These are phyloP conservation scores for Vitis cinerea DNA, from an alignment of 164 flowering plant species.

Conservation along the genomic window DNA sequence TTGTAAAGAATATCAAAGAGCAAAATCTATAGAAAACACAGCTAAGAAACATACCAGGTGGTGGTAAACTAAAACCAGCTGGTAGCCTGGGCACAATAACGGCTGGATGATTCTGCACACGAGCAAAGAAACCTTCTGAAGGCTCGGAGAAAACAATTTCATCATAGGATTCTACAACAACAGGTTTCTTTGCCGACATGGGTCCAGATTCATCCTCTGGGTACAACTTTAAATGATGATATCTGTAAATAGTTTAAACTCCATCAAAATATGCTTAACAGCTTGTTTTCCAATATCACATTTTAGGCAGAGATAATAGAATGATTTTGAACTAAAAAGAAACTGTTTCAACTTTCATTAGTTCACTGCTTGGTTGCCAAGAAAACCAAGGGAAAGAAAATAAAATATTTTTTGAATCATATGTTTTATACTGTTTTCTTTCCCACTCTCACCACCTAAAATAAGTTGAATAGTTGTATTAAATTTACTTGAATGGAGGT, in stretches of 20 bases:
- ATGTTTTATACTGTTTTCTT: too few species aligned
- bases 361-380: too few species aligned
- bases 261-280: background rate
- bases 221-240: constrained; percentile 78
- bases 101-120: constrained; percentile 76
- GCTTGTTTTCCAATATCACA: background rate
- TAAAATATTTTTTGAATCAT: too few species aligned
- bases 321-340: too few species aligned
- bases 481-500: too few species aligned
- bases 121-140: constrained; percentile 65
- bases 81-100: constrained; percentile 72
- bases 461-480: too few species aligned
- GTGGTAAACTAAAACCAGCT: constrained; percentile 47
- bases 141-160: constrained; percentile 88
- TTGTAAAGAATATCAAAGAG: background rate
- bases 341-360: too few species aligned
- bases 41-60: constrained; percentile 41
- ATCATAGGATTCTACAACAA: constrained; percentile 81
- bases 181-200: constrained; percentile 78
- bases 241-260: constrained; percentile 33
- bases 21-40: background rate
- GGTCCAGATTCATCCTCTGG: constrained; percentile 86
- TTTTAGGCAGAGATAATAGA: background rate
- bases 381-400: too few species aligned
- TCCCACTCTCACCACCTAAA: too few species aligned